Percentiles rank a stretch among this genome's conserved stretches.
These are phyloP conservation scores for Suhomyces prunicola DNA, from an alignment of 805 yeast species.

Conservation along the genomic window DNA sequence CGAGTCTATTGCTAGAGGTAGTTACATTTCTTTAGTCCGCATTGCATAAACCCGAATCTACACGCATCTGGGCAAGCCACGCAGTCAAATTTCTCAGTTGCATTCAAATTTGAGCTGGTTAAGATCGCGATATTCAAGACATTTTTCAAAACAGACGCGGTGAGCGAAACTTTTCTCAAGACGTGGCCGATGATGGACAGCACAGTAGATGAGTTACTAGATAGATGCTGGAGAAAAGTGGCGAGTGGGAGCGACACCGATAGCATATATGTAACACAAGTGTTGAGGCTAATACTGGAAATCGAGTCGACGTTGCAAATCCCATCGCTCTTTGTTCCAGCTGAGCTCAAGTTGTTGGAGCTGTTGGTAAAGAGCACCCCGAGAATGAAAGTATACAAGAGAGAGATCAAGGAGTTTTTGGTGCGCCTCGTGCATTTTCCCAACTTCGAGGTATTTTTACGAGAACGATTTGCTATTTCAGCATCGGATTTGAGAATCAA, in stretches of 20 bases:
- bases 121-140: neutral
- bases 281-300: conserved; percentile 18
- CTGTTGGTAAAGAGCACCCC: conserved; percentile 11
- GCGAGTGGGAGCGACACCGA: neutral
- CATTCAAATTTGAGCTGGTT: neutral
- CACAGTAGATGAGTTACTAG: conserved; percentile 10
- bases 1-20: no score
- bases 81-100: no score
- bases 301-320: conserved; percentile 18
- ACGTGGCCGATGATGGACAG: neutral
- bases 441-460: conserved; percentile 19
- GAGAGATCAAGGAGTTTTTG: conserved; percentile 23
- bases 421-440: conserved; percentile 19
- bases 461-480: conserved; percentile 13
- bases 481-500: neutral
- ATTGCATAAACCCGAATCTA: no score
- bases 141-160: neutral
- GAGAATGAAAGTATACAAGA: conserved; percentile 14
- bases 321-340: conserved; percentile 14
- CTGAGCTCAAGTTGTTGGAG: conserved; percentile 10
- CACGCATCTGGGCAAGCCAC: no score
- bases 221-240: conserved; percentile 7
- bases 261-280: conserved; percentile 20
- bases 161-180: neutral
- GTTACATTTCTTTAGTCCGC: no score